These are phyloP conservation scores for Cynanchum wilfordii DNA, from an alignment of 257 asterid genomes.

Conservation along the genomic window DNA sequence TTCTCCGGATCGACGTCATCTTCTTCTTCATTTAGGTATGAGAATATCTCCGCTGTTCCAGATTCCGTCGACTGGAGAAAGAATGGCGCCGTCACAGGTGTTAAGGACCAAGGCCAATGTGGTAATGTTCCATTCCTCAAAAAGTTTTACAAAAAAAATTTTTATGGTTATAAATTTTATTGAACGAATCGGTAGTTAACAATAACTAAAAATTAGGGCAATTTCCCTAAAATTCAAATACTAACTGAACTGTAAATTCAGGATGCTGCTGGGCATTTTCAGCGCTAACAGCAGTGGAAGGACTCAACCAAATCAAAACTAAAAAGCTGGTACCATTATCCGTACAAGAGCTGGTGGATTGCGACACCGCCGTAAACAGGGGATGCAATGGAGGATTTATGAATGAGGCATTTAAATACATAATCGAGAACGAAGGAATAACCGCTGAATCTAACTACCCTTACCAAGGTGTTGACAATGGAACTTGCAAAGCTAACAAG, in stretches of 20 bases:
- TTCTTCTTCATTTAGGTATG: neutral
- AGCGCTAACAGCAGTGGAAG: constrained; percentile 13
- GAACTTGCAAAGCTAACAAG: constrained; percentile 20
- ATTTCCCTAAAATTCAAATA: too few relatives aligned
- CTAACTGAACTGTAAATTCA: neutral
- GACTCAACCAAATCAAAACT: constrained; percentile 3
- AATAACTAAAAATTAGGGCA: too few relatives aligned
- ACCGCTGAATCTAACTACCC: constrained; percentile 28
- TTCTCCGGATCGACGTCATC: neutral
- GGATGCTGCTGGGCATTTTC: constrained; percentile 25
- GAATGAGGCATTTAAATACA: constrained; percentile 11
- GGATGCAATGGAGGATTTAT: constrained; percentile 12
- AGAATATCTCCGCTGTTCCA: constrained; percentile 1
- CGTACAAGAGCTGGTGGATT: constrained; percentile 13
- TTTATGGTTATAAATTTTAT: too few relatives aligned
- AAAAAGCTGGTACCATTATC: neutral
- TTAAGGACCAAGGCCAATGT: neutral
- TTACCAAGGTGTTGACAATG: constrained; percentile 20
- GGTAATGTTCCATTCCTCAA: too few relatives aligned
- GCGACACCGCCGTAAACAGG: neutral
- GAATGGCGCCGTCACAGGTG: neutral
- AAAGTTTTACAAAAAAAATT: too few relatives aligned
- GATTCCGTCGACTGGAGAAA: constrained; percentile 20
- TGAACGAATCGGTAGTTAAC: too few relatives aligned
- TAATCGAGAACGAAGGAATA: neutral